Percentiles rank a stretch among this genome's conserved stretches.
Evolutionary conservation across 2,329 filamentous ascomycete species (phyloP).

Genomic region (Gnomoniopsis smithogilvyi): DNA sequence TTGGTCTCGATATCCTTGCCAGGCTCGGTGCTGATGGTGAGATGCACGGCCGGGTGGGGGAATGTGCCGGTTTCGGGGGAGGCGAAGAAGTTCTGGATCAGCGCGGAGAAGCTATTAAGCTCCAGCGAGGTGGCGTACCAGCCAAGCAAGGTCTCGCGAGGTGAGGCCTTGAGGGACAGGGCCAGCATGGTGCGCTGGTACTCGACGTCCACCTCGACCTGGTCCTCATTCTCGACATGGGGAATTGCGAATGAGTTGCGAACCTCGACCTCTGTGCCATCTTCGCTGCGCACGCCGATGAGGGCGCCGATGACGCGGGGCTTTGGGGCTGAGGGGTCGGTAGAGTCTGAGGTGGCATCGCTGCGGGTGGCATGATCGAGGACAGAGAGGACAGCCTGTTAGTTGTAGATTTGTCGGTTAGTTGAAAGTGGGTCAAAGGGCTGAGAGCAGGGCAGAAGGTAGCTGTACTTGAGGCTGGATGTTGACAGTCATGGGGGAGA

Average conservation of each 20-base stretch:
- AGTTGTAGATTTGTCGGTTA: constrained; percentile 1
- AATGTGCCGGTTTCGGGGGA: constrained; percentile 95
- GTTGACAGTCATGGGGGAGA: constrained; percentile 87
- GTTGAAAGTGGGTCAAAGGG: background rate
- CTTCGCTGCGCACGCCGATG: constrained; percentile 88
- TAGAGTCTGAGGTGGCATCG: constrained; percentile 47
- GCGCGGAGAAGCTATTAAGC: constrained; percentile 95
- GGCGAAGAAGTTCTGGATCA: constrained; percentile 99
- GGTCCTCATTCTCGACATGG: constrained; percentile 96
- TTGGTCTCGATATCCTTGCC: constrained; percentile 85
- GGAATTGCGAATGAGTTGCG: constrained; percentile 96
- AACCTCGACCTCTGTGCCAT: constrained; percentile 95
- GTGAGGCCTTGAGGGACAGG: constrained; percentile 88
- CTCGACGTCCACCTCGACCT: constrained; percentile 99
- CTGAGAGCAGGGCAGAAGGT: background rate
- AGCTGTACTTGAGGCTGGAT: constrained; percentile 86
- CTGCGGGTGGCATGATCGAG: constrained; percentile 92
- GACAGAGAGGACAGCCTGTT: constrained; percentile 68
- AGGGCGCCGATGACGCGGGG: constrained; percentile 90
- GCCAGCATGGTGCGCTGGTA: constrained; percentile 99
- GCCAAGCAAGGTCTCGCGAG: constrained; percentile 89
- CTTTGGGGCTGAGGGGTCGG: constrained; percentile 70
- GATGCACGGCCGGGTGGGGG: constrained; percentile 94
- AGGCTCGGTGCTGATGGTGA: constrained; percentile 88
- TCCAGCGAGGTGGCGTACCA: constrained; percentile 98